Evolutionary conservation across 176 grass and related monocot species (phyloP), one percentile per base, ranked within the genome.

Genomic region (Tillandsia leiboldiana): DNA sequence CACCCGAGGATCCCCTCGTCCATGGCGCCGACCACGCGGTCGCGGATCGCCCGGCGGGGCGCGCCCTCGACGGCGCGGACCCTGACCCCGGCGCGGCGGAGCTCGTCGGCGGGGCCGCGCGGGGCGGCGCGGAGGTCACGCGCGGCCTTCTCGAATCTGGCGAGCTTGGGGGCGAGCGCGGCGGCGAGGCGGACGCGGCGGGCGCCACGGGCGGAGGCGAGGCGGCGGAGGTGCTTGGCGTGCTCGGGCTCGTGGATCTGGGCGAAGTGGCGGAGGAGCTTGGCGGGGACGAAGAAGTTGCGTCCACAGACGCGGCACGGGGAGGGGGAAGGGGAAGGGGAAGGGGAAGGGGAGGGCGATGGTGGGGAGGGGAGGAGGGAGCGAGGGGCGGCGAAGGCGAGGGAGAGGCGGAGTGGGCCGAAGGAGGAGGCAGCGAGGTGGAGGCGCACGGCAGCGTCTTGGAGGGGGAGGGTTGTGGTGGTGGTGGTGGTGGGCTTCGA

Each of bases 91-190:
- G 88, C 72, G 29, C 82, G 49, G 3, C 53, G 65, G 62, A 91
- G 73, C 53, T 85, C 88, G 49, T 80, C 84, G 15, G 79, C 54
- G 8, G 80, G 84, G 49, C 82, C 84, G 26, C 51, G 58, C 67
- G 1, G 54, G 66, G 50, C 49, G 14, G 58, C 76, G 59, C 64
- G 13, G 62, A 91, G 82, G 66, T 91, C 84, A 24, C 73, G 82
- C 14, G 85, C 73, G 26, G 89, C 82, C 82, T 85, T 91, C 72
- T 73, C 50, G 73, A 87, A 91, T 76, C 84, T 91, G 75, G 82
- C 53, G 75, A 91, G 63, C 75, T 91, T 91, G 67, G 85, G 70
- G 22, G 89, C 73, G 26, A 91, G 82, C 68, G 65, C 77, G 9
- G 69, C 73, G 51, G 76, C 76, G 75, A 91, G 88, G 69, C 78